A percentile compares a stretch with the other conserved stretches of the same genome.
Conservation (phyloP, 768 basidiomycete species). For the Leccinum uliginosum region DNA sequence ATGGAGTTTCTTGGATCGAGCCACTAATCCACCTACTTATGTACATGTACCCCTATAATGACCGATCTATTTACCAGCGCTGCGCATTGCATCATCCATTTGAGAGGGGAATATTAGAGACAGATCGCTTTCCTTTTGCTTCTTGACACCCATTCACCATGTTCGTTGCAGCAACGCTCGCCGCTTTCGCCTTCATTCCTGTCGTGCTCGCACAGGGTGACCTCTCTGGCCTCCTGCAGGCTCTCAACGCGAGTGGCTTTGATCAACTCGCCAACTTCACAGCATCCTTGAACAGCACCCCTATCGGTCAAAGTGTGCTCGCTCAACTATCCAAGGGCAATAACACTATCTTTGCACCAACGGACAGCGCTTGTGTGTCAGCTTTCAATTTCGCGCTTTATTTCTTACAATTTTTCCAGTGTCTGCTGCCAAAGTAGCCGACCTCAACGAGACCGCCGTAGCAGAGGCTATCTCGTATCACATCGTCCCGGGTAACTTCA, state of each 20-base stretch:
- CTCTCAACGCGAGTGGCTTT: constrained; percentile 38
- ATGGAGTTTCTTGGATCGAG: background rate
- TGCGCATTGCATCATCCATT: constrained; percentile 27
- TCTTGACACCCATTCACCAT: constrained; percentile 10
- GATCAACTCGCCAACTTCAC: constrained; percentile 39
- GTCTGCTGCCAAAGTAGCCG: constrained; percentile 9
- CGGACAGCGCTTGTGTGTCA: constrained; percentile 50
- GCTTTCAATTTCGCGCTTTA: background rate
- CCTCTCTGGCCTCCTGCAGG: constrained; percentile 32
- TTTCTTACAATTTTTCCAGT: constrained; percentile 12
- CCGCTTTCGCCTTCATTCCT: constrained; percentile 23
- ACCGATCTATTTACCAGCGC: background rate
- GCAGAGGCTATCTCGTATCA: constrained; percentile 55
- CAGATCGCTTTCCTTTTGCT: too few relatives aligned
- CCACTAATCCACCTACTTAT: background rate
- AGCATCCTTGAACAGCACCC: constrained; percentile 39
- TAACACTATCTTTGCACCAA: constrained; percentile 55
- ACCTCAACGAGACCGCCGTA: constrained; percentile 31
- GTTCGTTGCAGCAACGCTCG: constrained; percentile 11
- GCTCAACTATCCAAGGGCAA: constrained; percentile 39
- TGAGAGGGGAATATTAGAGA: background rate
- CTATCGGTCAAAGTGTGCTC: constrained; percentile 42
- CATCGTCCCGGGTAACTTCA: constrained; percentile 49
- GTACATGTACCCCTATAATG: background rate
- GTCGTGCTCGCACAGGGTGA: constrained; percentile 30